Conservation (phyloP, 305 asterid genomes). For the Solanum hybrid region DNA sequence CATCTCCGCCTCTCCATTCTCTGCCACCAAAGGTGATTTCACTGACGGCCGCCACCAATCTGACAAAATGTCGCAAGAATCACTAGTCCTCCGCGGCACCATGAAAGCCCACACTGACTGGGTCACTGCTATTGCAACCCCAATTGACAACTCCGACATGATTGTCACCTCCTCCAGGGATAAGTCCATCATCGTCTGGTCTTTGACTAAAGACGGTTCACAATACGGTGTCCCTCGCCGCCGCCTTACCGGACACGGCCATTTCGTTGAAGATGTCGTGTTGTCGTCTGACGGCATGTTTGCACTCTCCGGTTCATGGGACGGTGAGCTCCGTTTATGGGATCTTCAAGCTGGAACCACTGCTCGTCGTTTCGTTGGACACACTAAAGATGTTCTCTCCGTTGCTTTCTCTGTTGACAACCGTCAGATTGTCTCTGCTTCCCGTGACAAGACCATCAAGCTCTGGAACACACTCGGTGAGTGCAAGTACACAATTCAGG, state of each 20-base stretch:
- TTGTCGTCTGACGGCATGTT: slow-evolving; percentile 81
- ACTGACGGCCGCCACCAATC: not conserved
- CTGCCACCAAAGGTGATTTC: not conserved
- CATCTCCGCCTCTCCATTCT: not conserved
- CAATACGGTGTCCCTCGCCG: slow-evolving; percentile 69
- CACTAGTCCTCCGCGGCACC: slow-evolving; percentile 54
- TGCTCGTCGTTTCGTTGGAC: slow-evolving; percentile 80
- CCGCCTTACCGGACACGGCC: slow-evolving; percentile 70
- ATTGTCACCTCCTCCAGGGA: slow-evolving; percentile 30
- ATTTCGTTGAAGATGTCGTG: slow-evolving; percentile 75
- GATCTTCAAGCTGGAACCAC: slow-evolving; percentile 62
- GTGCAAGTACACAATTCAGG: slow-evolving; percentile 55
- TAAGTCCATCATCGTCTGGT: slow-evolving; percentile 70
- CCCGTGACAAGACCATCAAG: slow-evolving; percentile 55
- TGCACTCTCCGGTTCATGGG: slow-evolving; percentile 91
- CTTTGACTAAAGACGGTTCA: slow-evolving; percentile 55
- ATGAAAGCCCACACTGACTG: slow-evolving; percentile 8
- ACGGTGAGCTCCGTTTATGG: slow-evolving; percentile 88
- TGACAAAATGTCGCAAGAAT: slow-evolving; percentile 37
- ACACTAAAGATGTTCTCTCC: slow-evolving; percentile 74
- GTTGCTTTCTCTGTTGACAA: slow-evolving; percentile 79
- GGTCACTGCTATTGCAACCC: slow-evolving; percentile 17
- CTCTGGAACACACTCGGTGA: slow-evolving; percentile 41
- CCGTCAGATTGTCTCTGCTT: slow-evolving; percentile 56
- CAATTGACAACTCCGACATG: slow-evolving; percentile 10